Evolutionary conservation across 2,329 filamentous ascomycete species (phyloP).

Genomic region (Trichoderma harzianum): DNA sequence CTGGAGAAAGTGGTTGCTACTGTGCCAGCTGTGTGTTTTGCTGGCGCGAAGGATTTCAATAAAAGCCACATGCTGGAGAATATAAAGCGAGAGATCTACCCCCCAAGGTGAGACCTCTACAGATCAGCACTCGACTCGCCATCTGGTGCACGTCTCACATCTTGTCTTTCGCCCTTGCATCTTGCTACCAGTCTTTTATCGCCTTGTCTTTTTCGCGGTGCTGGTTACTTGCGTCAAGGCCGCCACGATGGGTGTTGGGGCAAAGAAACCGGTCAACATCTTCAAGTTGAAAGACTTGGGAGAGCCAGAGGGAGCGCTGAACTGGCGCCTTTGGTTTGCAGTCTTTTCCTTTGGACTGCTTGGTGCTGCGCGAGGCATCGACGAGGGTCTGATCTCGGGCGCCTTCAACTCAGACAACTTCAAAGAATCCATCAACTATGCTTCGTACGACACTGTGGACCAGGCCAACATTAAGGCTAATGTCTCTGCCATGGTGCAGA

Average conservation of each 20-base stretch:
- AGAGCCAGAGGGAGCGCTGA: slow-evolving; percentile 68
- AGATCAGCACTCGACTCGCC: not conserved
- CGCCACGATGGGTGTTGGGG: slow-evolving; percentile 46
- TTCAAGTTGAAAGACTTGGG: slow-evolving; percentile 62
- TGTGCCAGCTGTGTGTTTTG: not conserved
- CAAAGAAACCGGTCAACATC: slow-evolving; percentile 57
- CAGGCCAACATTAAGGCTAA: slow-evolving; percentile 70
- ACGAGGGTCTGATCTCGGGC: slow-evolving; percentile 74
- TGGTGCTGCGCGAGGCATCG: slow-evolving; percentile 73
- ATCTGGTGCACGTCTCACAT: not conserved
- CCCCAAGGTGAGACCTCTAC: not conserved
- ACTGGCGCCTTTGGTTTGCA: slow-evolving; percentile 76
- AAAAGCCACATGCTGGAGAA: not conserved
- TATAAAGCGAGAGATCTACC: not conserved
- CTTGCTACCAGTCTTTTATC: not conserved
- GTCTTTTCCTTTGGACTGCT: slow-evolving; percentile 71
- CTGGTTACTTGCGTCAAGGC: not conserved
- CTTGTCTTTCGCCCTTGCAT: not conserved
- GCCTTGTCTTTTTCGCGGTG: not conserved
- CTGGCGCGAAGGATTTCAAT: not conserved
- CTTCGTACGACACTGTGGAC: slow-evolving; percentile 48
- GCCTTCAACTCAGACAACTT: slow-evolving; percentile 67
- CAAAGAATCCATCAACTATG: slow-evolving; percentile 55
- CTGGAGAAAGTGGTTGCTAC: not conserved
- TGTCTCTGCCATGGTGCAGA: slow-evolving; percentile 77